phyloP scores from a whole-genome alignment of 768 basidiomycete genomes.

The Tricholoma matsutake region DNA sequence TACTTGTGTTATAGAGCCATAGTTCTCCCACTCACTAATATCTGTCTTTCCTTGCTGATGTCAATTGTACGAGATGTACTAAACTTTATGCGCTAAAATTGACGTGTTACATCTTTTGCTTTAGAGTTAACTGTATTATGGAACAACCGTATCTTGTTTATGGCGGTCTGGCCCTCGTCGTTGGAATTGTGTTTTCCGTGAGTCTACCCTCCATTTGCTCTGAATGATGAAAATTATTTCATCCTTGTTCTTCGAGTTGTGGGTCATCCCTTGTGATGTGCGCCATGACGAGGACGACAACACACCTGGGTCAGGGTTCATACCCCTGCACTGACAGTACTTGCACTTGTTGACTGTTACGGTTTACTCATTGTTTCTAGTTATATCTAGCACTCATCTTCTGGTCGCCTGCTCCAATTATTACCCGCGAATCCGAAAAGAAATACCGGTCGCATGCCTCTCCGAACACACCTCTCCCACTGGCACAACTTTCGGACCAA shows the following conservation, averaged over 20 bases:
- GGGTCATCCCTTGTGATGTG: slow-evolving; percentile 46
- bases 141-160: slow-evolving; percentile 33
- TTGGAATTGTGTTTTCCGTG: slow-evolving; percentile 34
- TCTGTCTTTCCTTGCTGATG: slow-evolving; percentile 10
- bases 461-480: slow-evolving; percentile 49
- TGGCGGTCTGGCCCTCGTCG: slow-evolving; percentile 30
- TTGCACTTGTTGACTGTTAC: not conserved
- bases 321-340: slow-evolving; percentile 37
- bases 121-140: slow-evolving; percentile 14
- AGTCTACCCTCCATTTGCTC: slow-evolving; percentile 21
- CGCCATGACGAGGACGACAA: slow-evolving; percentile 72
- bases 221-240: slow-evolving; percentile 61
- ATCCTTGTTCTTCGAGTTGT: slow-evolving; percentile 93
- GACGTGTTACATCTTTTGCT: not conserved
- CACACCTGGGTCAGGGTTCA: slow-evolving; percentile 45
- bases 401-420: slow-evolving; percentile 70
- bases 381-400: slow-evolving; percentile 66
- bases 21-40: not conserved
- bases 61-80: slow-evolving; percentile 9
- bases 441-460: slow-evolving; percentile 59
- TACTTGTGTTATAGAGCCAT: not conserved
- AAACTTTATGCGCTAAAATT: not conserved
- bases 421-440: slow-evolving; percentile 63
- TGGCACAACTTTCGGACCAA: slow-evolving; percentile 54
- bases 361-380: slow-evolving; percentile 37